These are phyloP conservation scores for Schwanniomyces etchellsii DNA, from an alignment of 1,139 yeast species.

Conservation along the genomic window DNA sequence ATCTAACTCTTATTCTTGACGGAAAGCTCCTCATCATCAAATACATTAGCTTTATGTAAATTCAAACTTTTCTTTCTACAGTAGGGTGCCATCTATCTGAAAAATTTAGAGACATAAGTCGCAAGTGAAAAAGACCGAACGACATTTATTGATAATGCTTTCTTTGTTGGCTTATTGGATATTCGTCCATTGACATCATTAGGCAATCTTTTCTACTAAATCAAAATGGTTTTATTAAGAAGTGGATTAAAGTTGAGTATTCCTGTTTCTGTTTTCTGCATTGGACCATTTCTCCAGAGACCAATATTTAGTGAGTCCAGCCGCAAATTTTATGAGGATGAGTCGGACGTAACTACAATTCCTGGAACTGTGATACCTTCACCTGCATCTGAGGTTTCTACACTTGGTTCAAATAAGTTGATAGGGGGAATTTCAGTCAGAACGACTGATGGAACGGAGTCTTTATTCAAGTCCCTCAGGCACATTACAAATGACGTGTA, in stretches of 20 bases:
- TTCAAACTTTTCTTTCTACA: too few relatives aligned
- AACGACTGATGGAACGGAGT: slow-evolving; percentile 45
- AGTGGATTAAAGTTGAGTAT: not conserved
- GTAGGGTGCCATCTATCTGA: too few relatives aligned
- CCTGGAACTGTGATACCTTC: slow-evolving; percentile 55
- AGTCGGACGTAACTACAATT: slow-evolving; percentile 41
- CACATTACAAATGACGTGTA: slow-evolving; percentile 16
- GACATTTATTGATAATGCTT: slow-evolving; percentile 1
- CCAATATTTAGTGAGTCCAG: slow-evolving; percentile 23
- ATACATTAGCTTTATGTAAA: too few relatives aligned
- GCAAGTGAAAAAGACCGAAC: not conserved
- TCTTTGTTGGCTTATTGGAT: not conserved
- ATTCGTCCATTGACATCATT: not conserved
- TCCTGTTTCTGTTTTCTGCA: not conserved
- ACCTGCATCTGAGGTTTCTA: slow-evolving; percentile 38
- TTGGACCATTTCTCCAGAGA: not conserved
- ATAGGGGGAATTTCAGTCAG: slow-evolving; percentile 58
- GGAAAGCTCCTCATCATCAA: too few relatives aligned
- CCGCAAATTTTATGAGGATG: slow-evolving; percentile 60
- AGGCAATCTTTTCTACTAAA: not conserved
- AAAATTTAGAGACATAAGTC: too few relatives aligned
- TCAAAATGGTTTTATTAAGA: not conserved
- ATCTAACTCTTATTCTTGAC: too few relatives aligned
- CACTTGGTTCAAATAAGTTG: slow-evolving; percentile 37
- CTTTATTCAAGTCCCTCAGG: slow-evolving; percentile 44